Conservation (phyloP, 1,284 basidiomycete genomes). For the Ceratobasidium theobromae region DNA sequence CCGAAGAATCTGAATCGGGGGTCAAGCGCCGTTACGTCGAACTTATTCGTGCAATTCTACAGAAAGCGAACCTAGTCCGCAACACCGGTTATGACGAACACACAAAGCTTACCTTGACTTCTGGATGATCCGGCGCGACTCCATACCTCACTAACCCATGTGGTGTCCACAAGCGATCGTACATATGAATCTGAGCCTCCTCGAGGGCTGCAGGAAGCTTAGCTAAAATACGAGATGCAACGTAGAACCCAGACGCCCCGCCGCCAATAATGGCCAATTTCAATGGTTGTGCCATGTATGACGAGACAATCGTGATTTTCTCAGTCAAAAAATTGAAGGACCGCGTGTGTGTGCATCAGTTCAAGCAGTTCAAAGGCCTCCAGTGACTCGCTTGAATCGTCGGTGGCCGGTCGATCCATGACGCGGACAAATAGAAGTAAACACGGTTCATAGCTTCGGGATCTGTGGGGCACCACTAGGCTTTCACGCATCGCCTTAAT, state of each 20-base stretch:
- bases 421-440: neutral
- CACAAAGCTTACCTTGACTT: constrained; percentile 77
- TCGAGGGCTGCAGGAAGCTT: constrained; percentile 52
- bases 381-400: neutral
- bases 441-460: neutral
- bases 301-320: neutral
- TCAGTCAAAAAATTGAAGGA: no score
- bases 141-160: constrained; percentile 95
- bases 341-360: no score
- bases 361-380: neutral
- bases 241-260: constrained; percentile 95
- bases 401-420: neutral
- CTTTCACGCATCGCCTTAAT: neutral
- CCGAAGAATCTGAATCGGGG: constrained; percentile 87
- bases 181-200: constrained; percentile 76
- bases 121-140: constrained; percentile 98
- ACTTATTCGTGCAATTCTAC: constrained; percentile 97
- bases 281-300: constrained; percentile 37
- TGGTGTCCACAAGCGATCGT: constrained; percentile 91
- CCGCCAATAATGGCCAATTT: constrained; percentile 85
- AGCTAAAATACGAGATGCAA: constrained; percentile 78
- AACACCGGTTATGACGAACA: neutral
- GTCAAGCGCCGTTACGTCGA: constrained; percentile 75
- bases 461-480: no score
- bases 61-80: neutral